Evolutionary conservation across 805 yeast species (phyloP).

Genomic region (Wickerhamiella kurtzmanii): DNA sequence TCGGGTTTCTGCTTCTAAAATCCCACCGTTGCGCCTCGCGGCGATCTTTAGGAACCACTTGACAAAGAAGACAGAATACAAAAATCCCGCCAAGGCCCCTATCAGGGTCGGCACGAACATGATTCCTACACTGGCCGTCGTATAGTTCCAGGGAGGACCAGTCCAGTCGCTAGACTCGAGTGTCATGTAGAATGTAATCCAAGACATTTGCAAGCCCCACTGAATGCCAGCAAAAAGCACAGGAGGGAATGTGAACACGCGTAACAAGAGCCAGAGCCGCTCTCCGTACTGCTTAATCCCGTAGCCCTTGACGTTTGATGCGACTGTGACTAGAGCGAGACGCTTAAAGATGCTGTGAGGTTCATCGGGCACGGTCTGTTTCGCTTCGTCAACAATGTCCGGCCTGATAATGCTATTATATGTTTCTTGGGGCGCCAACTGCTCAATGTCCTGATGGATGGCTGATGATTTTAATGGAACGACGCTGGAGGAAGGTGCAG

Average conservation of each 20-base stretch:
- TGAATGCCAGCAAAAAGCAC: constrained; percentile 46
- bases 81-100: constrained; percentile 37
- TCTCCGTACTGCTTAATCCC: constrained; percentile 51
- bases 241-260: constrained; percentile 29
- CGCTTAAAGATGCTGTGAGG: constrained; percentile 30
- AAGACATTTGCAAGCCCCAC: constrained; percentile 69
- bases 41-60: constrained; percentile 36
- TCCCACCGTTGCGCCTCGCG: constrained; percentile 37
- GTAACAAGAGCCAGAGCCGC: constrained; percentile 34
- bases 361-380: constrained; percentile 12
- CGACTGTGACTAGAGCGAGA: constrained; percentile 28
- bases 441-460: neutral
- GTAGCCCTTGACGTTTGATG: constrained; percentile 41
- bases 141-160: constrained; percentile 51
- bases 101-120: constrained; percentile 55
- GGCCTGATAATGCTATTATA: neutral
- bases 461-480: neutral
- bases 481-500: neutral
- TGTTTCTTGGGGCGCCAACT: neutral
- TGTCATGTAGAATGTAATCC: constrained; percentile 56
- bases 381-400: constrained; percentile 1
- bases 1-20: constrained; percentile 42
- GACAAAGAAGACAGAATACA: constrained; percentile 35
- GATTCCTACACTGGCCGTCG: constrained; percentile 50
- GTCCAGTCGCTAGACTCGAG: constrained; percentile 55